These are phyloP conservation scores for Bruguiera sexangula DNA, from an alignment of 345 rosid species.

Conservation along the genomic window DNA sequence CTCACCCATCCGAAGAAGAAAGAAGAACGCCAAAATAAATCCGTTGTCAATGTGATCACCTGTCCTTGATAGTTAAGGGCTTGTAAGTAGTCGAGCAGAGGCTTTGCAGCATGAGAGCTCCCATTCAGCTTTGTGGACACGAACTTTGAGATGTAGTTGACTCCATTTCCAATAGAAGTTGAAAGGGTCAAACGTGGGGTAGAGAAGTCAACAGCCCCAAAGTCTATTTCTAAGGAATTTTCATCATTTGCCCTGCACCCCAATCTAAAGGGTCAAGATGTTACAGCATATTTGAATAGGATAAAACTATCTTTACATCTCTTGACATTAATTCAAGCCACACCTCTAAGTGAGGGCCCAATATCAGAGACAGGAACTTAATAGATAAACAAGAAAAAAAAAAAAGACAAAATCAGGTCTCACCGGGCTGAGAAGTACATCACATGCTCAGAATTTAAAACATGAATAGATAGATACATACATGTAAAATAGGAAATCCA, in stretches of 20 bases:
- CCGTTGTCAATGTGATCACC: conserved; percentile 32
- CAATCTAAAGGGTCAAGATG: background rate
- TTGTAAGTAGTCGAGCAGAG: conserved; percentile 57
- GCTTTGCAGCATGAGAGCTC: conserved; percentile 31
- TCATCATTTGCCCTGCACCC: conserved; percentile 80
- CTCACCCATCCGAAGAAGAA: no score
- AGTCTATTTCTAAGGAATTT: conserved; percentile 76
- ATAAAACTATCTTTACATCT: background rate
- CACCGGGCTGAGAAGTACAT: no score
- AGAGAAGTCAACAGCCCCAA: conserved; percentile 68
- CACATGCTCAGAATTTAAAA: no score
- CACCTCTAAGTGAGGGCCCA: no score
- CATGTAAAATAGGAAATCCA: no score
- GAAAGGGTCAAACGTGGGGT: conserved; percentile 63
- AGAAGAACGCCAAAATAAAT: no score
- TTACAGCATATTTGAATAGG: background rate
- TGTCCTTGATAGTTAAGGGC: conserved; percentile 70
- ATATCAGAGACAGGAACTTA: no score
- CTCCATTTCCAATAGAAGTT: conserved; percentile 80
- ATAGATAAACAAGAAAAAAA: no score
- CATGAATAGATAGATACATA: no score
- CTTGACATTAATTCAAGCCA: no score
- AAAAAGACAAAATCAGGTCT: no score
- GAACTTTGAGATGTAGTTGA: conserved; percentile 58
- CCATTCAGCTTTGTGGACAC: conserved; percentile 52